Percentiles rank a stretch among this genome's conserved stretches.
Evolutionary conservation across 495 filamentous ascomycete species (phyloP).

Genomic region (Penicillium daleae): DNA sequence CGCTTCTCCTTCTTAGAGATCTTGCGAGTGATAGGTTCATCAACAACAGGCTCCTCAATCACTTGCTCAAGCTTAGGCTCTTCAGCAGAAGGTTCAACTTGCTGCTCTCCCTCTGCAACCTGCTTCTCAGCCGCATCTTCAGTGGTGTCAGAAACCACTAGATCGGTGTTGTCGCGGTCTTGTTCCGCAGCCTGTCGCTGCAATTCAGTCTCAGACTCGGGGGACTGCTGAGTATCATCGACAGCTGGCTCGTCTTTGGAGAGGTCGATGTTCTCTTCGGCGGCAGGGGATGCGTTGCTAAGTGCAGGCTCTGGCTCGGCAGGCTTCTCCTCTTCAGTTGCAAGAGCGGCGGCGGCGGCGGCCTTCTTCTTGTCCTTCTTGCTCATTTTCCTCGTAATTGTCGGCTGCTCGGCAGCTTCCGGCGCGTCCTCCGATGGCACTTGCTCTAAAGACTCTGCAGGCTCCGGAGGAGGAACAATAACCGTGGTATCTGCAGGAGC

Average conservation of each 20-base stretch:
- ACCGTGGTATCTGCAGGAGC: neutral
- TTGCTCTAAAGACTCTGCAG: neutral
- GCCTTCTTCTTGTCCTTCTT: constrained; percentile 32
- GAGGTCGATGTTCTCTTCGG: neutral
- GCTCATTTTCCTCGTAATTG: constrained; percentile 22
- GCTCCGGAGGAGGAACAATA: constrained; percentile 1
- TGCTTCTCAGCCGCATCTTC: constrained; percentile 1
- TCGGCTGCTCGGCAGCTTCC: constrained; percentile 7
- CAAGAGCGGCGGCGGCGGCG: constrained; percentile 13
- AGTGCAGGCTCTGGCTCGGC: neutral
- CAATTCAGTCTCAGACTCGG: neutral
- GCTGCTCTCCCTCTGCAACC: neutral
- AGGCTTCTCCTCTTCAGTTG: constrained; percentile 17
- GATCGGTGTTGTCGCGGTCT: neutral
- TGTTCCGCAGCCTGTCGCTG: neutral
- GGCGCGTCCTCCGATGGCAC: neutral
- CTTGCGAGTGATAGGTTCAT: constrained; percentile 25
- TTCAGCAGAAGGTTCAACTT: neutral
- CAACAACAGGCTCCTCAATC: neutral
- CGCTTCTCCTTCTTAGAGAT: constrained; percentile 48
- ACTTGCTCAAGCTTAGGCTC: neutral
- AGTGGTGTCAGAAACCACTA: neutral
- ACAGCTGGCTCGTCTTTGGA: neutral
- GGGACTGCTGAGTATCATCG: neutral
- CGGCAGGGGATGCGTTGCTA: neutral